Evolutionary conservation across 2,329 filamentous ascomycete species (phyloP).

Genomic region (Neonectria punicea): DNA sequence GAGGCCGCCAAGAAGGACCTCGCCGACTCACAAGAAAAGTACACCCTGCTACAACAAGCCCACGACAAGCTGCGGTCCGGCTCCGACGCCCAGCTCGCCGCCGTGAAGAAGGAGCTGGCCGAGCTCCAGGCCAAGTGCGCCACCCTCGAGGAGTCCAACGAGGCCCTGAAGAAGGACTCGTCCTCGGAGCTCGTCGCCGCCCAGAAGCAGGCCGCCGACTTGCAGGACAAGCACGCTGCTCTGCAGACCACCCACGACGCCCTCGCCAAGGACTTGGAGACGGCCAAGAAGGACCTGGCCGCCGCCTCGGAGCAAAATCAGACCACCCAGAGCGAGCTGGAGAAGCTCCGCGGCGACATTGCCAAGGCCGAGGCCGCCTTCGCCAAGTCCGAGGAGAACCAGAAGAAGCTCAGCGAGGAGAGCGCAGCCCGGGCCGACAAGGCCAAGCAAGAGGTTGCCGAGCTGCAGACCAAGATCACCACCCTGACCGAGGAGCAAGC

Average conservation of each 20-base stretch:
- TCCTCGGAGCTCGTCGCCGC: conserved; percentile 46
- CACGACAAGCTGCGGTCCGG: conserved; percentile 40
- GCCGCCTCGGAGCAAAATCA: conserved; percentile 36
- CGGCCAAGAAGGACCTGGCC: conserved; percentile 45
- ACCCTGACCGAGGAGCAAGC: conserved; percentile 35
- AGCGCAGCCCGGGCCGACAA: conserved; percentile 33
- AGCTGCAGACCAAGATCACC: conserved; percentile 43
- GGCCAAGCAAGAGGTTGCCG: conserved; percentile 40
- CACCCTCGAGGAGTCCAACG: conserved; percentile 40
- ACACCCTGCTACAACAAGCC: conserved; percentile 31
- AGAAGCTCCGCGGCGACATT: conserved; percentile 39
- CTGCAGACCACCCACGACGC: conserved; percentile 38
- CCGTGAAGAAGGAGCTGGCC: conserved; percentile 35
- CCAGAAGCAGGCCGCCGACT: conserved; percentile 43
- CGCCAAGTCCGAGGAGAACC: conserved; percentile 36
- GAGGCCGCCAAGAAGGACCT: conserved; percentile 44
- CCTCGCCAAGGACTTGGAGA: conserved; percentile 43
- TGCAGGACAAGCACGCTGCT: conserved; percentile 42
- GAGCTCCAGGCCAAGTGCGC: conserved; percentile 46
- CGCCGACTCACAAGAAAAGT: conserved; percentile 35
- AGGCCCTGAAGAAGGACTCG: conserved; percentile 45
- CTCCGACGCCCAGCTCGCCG: conserved; percentile 29
- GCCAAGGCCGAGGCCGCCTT: conserved; percentile 40
- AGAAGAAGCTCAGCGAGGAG: conserved; percentile 42
- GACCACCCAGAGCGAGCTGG: conserved; percentile 33